Evolutionary conservation across 257 asterid species (phyloP).

Genomic region (Asclepias syriaca): DNA sequence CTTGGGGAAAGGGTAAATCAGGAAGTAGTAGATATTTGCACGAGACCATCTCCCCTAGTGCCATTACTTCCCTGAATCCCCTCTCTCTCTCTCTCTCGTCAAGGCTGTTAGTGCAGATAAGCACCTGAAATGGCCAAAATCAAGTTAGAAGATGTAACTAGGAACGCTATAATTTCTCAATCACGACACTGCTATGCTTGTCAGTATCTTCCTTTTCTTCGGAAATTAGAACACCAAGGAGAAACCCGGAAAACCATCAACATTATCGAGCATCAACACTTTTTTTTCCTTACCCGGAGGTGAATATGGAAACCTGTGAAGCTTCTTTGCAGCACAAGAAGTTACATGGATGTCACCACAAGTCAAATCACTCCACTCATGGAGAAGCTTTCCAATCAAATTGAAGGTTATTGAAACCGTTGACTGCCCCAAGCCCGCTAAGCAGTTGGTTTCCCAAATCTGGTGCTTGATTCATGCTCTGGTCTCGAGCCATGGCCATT

Average conservation of each 20-base stretch:
- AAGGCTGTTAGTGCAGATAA: slow-evolving; percentile 33
- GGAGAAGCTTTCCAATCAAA: slow-evolving; percentile 90
- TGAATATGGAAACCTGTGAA: slow-evolving; percentile 24
- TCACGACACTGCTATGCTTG: slow-evolving; percentile 25
- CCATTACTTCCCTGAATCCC: slow-evolving; percentile 19
- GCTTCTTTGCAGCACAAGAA: slow-evolving; percentile 34
- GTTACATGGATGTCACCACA: slow-evolving; percentile 18
- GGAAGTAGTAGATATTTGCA: slow-evolving; percentile 11
- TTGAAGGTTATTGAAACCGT: slow-evolving; percentile 77
- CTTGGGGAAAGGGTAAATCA: slow-evolving; percentile 13
- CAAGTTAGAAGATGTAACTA: slow-evolving; percentile 29
- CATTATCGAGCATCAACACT: slow-evolving; percentile 14
- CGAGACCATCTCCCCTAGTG: slow-evolving; percentile 5
- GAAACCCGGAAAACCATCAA: slow-evolving; percentile 16
- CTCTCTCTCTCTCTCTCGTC: slow-evolving; percentile 3
- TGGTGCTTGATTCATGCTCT: slow-evolving; percentile 60
- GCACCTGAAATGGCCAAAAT: slow-evolving; percentile 37
- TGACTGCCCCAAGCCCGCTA: slow-evolving; percentile 67
- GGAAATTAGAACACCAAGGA: slow-evolving; percentile 26
- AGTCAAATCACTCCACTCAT: slow-evolving; percentile 15
- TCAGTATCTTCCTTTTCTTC: slow-evolving; percentile 24
- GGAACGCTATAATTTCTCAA: slow-evolving; percentile 25
- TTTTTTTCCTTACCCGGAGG: slow-evolving; percentile 22
- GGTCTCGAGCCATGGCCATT: slow-evolving; percentile 64
- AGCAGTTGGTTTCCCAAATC: slow-evolving; percentile 66